Evolutionary conservation across 371 early-diverging fungal species (phyloP), one percentile per base, ranked within the genome.

Genomic region (Choanephora cucurbitarum): DNA sequence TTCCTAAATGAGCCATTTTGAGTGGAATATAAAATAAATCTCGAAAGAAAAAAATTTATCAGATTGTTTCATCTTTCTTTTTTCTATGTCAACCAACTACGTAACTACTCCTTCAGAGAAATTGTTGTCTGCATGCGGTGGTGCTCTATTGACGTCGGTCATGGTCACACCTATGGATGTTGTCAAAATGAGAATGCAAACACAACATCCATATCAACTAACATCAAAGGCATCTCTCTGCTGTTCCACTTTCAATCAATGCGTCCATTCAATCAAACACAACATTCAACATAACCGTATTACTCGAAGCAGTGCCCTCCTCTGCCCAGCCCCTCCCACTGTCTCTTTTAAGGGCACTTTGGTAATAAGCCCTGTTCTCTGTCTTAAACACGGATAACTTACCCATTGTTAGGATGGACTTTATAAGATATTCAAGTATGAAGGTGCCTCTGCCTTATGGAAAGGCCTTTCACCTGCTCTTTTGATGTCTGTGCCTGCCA

Each of bases 161-260:
- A 54, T 46, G 42, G 91, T 91, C 31, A 96, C 96, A 5, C 96
- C 96, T 9, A 86, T 96, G 65, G 96, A 96, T 67, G 94, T 96
- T 14, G 87, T 96, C 39, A 96, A 96, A 67, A 92, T 92, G 39
- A 79, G 96, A 39, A 80, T 95, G 73, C 96, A 96, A 64, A 84
- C 91, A 4, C 90, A 87, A 48, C 57, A 62, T 46, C 34, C 39
- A 3, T 44, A 21, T 61, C 44, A 24, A 39, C 49, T 50, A 21
- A 15, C 44, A 18, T 9, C 45, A 10, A 41, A 18, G 15, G 19
- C 52, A 43, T n/a, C 42, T 5, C 33, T 18, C 23, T 62, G 62
- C 22, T 62, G 62, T 22, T 52, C 47, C 18, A 44, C 60, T 24
- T 57, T 55, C 17, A 56, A 47, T 10, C 45, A 44, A 37, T 62